Evolutionary conservation across 768 basidiomycete genomes (phyloP), one percentile per base, ranked within the genome.

Genomic region (Exsudoporus frostii): DNA sequence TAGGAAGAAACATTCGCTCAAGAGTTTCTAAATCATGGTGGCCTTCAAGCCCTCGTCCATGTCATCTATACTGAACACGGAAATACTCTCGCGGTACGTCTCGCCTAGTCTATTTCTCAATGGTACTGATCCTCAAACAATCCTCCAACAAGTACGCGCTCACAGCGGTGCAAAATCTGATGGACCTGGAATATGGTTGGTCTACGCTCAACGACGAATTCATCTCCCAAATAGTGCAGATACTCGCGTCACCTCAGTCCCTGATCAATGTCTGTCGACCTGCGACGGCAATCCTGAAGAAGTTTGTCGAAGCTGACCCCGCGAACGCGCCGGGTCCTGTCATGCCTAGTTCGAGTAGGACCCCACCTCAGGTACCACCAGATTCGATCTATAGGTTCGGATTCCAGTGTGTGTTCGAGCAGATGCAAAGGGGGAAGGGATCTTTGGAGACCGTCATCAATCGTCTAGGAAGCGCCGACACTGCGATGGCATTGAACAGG

Each of bases 221-320:
- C 70, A 89, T 93, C 48, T 77, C 83, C 61, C 80, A 81, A 67
- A 80, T 93, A 46, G 90, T 92, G 15, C 81, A 85, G 62, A 86
- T 90, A 59, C 76, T 92, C 24, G 83, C 90, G 0, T 88, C 90
- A 0, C 76, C 86, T 0, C 76, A 80, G 36, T 88, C 88, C 11
- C 79, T 86, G 17, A 85, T 95, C 75, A 97, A 97, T 56, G 90
- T 95, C 53, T 91, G 90, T 62, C 86, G 92, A 6, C 94, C 93
- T 32, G 93, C 92, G 1, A 93, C 90, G 39, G 85, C 89, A 32
- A 94, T 96, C 50, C 77, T 95, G 56, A 91, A 92, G 72, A 88
- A 87, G 57, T 81, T 96, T 20, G 92, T 93, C 14, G 91, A 93
- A 67, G 91, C 91, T 9, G 89, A 91, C 62, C 87, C 91, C 17